Conservation (phyloP, 768 basidiomycete species). For the Hygrophoropsis aurantiaca region DNA sequence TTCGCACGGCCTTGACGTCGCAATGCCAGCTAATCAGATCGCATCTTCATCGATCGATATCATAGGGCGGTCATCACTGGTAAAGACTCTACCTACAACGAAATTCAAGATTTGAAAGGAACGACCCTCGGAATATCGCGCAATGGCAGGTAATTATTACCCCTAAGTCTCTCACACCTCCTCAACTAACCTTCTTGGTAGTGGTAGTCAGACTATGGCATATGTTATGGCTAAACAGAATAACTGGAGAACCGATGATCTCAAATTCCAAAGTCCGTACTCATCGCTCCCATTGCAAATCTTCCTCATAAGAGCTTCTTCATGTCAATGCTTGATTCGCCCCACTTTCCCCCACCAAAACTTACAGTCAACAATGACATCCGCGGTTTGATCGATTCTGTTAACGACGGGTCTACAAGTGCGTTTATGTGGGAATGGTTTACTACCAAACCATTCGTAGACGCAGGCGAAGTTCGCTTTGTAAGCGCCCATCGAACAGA, state of each 20-base stretch:
- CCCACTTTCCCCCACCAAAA: too few species aligned
- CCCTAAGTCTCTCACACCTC: not conserved
- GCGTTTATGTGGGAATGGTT: constrained; percentile 98
- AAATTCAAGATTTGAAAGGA: constrained; percentile 72
- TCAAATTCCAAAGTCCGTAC: constrained; percentile 69
- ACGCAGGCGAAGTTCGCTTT: constrained; percentile 78
- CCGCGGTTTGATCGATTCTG: constrained; percentile 76
- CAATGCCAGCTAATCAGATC: too few species aligned
- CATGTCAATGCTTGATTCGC: not conserved
- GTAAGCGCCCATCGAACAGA: constrained; percentile 47
- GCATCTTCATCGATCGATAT: not conserved
- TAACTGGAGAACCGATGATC: constrained; percentile 65
- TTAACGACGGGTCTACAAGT: constrained; percentile 85
- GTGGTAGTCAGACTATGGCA: constrained; percentile 94
- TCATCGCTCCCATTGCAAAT: not conserved
- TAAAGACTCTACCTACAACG: constrained; percentile 64
- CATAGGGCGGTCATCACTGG: constrained; percentile 92
- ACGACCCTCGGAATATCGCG: constrained; percentile 89
- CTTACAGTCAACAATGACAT: constrained; percentile 76
- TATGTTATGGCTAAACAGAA: constrained; percentile 91
- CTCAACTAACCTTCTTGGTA: constrained; percentile 19
- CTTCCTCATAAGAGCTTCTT: not conserved
- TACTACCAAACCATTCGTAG: constrained; percentile 77
- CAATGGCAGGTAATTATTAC: constrained; percentile 64
- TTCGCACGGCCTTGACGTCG: too few species aligned